Conservation (phyloP, 2,329 filamentous ascomycete genomes). For the Calonectria multiphialidica region DNA sequence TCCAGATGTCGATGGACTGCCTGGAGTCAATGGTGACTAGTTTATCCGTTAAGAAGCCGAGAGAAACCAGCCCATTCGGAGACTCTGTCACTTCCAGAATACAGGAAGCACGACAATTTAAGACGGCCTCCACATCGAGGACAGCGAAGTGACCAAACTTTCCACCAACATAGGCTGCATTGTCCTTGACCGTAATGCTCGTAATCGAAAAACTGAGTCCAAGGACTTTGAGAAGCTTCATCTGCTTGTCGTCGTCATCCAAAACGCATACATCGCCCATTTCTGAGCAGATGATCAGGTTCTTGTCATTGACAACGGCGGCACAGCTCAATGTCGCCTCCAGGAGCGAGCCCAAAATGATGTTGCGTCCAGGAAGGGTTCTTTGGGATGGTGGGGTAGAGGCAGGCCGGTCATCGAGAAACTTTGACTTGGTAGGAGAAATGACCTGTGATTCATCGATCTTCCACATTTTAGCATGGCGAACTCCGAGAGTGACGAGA, state of each 20-base stretch:
- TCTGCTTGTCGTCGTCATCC: constrained; percentile 79
- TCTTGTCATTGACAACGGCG: constrained; percentile 75
- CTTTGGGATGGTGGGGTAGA: constrained; percentile 57
- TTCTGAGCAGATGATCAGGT: constrained; percentile 88
- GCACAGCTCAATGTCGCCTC: constrained; percentile 89
- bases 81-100: constrained; percentile 54
- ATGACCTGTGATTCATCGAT: constrained; percentile 74
- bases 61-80: constrained; percentile 68
- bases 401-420: constrained; percentile 56
- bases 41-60: constrained; percentile 76
- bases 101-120: constrained; percentile 55
- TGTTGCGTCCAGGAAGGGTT: constrained; percentile 87
- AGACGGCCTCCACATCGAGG: constrained; percentile 62
- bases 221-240: constrained; percentile 76
- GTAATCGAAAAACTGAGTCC: constrained; percentile 76
- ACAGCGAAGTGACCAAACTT: constrained; percentile 70
- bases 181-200: constrained; percentile 72
- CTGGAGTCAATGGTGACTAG: constrained; percentile 82
- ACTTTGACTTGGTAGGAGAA: constrained; percentile 74
- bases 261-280: constrained; percentile 90
- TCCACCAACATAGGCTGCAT: constrained; percentile 76
- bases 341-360: constrained; percentile 82
- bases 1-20: constrained; percentile 79
- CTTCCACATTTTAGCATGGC: constrained; percentile 95
- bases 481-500: constrained; percentile 87